A percentile compares a stretch with the other conserved stretches of the same genome.
Conservation (phyloP, 257 asterid genomes). For the Lithospermum erythrorhizon region DNA sequence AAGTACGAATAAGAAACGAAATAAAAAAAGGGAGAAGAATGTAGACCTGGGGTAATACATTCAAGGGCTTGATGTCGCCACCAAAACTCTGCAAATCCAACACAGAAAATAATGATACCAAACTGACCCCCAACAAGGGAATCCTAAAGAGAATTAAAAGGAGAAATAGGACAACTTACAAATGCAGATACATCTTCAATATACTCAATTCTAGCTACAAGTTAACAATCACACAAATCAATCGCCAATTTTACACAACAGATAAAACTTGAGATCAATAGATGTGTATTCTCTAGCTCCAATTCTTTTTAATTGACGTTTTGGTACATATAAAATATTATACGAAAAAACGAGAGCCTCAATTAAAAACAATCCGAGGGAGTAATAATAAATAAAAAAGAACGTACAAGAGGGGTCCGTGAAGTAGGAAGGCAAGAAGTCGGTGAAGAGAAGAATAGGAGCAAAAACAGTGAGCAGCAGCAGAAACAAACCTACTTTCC, state of each 20-base stretch:
- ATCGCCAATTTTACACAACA: no score
- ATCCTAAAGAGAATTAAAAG: no score
- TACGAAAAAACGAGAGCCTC: no score
- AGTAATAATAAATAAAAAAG: background rate
- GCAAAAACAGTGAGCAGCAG: conserved; percentile 68
- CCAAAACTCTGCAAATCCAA: conserved; percentile 36
- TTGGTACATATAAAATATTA: no score
- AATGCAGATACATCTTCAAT: conserved; percentile 65
- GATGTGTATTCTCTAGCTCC: no score
- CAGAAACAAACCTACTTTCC: conserved; percentile 49
- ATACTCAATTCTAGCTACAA: conserved; percentile 54
- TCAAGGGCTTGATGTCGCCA: conserved; percentile 64
- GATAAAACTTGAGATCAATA: no score
- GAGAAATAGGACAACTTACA: conserved; percentile 29
- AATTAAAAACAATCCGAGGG: conserved; percentile 6
- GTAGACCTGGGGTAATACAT: conserved; percentile 64
- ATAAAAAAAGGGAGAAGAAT: conserved; percentile 8
- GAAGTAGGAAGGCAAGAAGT: conserved; percentile 51
- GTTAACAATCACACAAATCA: background rate
- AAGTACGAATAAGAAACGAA: background rate
- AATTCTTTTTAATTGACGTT: no score
- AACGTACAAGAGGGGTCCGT: conserved; percentile 24
- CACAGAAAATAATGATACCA: no score
- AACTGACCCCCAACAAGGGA: no score
- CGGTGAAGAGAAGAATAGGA: conserved; percentile 64